phyloP scores from a whole-genome alignment of 129 eudicot genomes.

The Helianthus tuberosus region DNA sequence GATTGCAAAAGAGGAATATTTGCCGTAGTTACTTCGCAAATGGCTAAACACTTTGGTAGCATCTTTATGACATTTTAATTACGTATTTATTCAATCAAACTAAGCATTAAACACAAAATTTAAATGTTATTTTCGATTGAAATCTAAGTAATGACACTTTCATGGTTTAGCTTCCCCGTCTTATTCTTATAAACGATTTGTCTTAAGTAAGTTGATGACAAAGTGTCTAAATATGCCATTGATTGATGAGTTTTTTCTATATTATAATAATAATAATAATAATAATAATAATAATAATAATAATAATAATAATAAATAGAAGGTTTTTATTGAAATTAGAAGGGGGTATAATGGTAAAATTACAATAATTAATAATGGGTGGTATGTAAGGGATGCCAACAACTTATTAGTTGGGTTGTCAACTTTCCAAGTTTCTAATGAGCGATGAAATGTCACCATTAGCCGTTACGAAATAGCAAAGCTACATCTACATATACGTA shows the following conservation, averaged over 20 bases:
- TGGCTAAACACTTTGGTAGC: too few species aligned
- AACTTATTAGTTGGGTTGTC: slow-evolving; percentile 40
- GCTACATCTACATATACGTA: slow-evolving; percentile 19
- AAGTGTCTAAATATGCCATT: neutral
- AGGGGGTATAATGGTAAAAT: slow-evolving; percentile 36
- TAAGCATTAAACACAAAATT: too few species aligned
- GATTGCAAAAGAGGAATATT: too few species aligned
- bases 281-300: neutral
- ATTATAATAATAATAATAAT: neutral
- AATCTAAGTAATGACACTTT: too few species aligned
- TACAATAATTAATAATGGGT: slow-evolving; percentile 17
- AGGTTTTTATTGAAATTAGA: neutral
- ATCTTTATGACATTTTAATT: too few species aligned
- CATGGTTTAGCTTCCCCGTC: too few species aligned
- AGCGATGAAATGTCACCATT: slow-evolving; percentile 39
- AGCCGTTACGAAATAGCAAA: slow-evolving; percentile 43
- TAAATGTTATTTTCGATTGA: too few species aligned
- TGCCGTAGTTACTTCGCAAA: too few species aligned
- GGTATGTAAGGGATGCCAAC: slow-evolving; percentile 39
- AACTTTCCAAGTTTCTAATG: slow-evolving; percentile 38
- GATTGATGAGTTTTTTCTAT: neutral
- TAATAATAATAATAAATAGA: neutral
- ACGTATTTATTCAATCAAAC: too few species aligned
- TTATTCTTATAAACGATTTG: too few species aligned
- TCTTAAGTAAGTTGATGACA: neutral